Evolutionary conservation across 78 protist genomes (phyloP), one percentile per base, ranked within the genome.

Genomic region (Dictyostelium purpureum): DNA sequence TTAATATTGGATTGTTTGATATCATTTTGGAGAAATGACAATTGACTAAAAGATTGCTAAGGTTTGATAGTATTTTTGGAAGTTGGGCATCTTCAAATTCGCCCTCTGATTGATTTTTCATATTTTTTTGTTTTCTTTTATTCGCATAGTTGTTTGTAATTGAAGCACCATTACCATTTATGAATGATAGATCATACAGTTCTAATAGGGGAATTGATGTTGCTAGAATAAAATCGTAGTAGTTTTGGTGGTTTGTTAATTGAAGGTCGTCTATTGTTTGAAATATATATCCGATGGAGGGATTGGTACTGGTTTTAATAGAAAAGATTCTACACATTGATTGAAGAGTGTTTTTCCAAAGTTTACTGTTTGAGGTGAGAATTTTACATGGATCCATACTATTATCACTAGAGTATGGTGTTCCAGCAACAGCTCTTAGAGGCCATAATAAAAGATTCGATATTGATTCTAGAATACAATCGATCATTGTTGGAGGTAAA

Each of bases 391-490:
- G 56, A 38, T 59, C 14, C 9, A 40, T 12, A 14, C 65, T 66
- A 18, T 35, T 40, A 10, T 77, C 37, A 40, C 11, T 66, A 11
- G 45, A 52, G 28, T 21, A 35, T 0, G 87, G 43, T 38, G 66
- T n/a, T 14, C 37, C 6, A 2, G 49, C 66, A 1, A 69, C 40
- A 4, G 52, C 52, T 38, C 52, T 42, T 10, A 81, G 16, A 37
- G 89, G 89, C 89, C 89, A 81, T 6, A 69, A 0, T 1, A 81
- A 40, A n/a, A 81, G 6, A 71, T 31, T 31, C 35, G 71, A 35
- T 67, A 49, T 6, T 31, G 33, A 7, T 6, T 52, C 83, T 21
- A 77, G 4, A 3, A 67, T 52, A 40, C 54, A 12, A 7, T 37
- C 4, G 1, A 71, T 43, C 16, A 28, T 45, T 21, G 47, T 31